Evolutionary conservation across 495 filamentous ascomycete species (phyloP), one percentile per base, ranked within the genome.

Genomic region (Symbiotaphrina buchneri): DNA sequence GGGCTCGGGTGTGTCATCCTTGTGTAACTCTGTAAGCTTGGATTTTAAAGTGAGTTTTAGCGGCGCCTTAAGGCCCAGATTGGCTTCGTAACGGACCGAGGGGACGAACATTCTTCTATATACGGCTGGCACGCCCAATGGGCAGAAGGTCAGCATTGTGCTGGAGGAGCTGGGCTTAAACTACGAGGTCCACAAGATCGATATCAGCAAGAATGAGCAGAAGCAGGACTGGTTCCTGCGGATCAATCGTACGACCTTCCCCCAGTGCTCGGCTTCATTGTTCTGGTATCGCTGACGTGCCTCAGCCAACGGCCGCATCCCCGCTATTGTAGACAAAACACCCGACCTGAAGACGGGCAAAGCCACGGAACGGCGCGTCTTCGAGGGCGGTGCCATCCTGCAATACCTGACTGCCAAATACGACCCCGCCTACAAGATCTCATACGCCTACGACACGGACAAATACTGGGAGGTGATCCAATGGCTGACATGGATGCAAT

Each of bases 151-250:
- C 42, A 79, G 76, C 31, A 91, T 91, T 41, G 64, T 77, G 0
- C 56, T 94, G n/a, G 82, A 93, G 52, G 84, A 92, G 54, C 62
- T 91, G 0, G 69, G 68, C 25, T 30, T 52, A 21, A 49, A 60
- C 1, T 76, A 73, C 45, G 57, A 58, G 11, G 58, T 69, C 20
- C 63, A 72, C 35, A 64, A 61, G 21, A 71, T 93, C 41, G 62
- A 74, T 16, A 58, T 93, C 25, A 48, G 44, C 39, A 77, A 74
- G 42, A 75, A 81, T 40, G 56, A 47, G 5, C 84, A 93, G 43
- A 93, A 87, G 41, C 66, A 85, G 35, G 60, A 55, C 1, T 90
- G 78, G 78, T 94, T 85, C 56, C 63, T 91, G 24, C 69, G 68
- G 22, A 87, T 94, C 50, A 92, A 92, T 53, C 84, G 28, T 30